These are phyloP conservation scores for Phyllosticta capitalensis DNA, from an alignment of 2,329 filamentous ascomycete species.

Conservation along the genomic window DNA sequence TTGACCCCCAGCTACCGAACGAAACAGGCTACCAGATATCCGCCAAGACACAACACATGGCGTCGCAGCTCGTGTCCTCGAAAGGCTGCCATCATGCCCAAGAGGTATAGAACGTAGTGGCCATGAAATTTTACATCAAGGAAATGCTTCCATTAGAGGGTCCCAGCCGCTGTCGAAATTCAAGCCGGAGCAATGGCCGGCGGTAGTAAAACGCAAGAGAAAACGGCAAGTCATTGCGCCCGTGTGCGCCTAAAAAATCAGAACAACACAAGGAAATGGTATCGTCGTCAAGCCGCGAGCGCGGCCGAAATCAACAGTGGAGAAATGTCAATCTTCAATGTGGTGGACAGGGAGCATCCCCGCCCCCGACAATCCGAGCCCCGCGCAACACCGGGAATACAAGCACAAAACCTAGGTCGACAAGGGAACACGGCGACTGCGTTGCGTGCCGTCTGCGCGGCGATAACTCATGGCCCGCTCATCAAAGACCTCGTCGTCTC, in stretches of 20 bases:
- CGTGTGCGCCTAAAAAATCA: background rate
- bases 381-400: background rate
- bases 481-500: slow-evolving; percentile 32
- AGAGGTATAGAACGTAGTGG: background rate
- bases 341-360: background rate
- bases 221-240: background rate
- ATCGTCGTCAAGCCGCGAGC: slow-evolving; percentile 8
- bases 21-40: slow-evolving; percentile 3
- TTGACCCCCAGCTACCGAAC: slow-evolving; percentile 2
- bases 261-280: slow-evolving; percentile 9
- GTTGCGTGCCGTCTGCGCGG: slow-evolving; percentile 36
- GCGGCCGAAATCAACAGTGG: slow-evolving; percentile 1
- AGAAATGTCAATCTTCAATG: background rate
- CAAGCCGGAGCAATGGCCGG: background rate
- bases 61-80: background rate
- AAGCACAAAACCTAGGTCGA: background rate
- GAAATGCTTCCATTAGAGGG: background rate
- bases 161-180: background rate
- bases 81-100: background rate
- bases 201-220: background rate
- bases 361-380: background rate
- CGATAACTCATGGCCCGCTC: slow-evolving; percentile 36
- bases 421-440: slow-evolving; percentile 26
- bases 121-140: background rate
- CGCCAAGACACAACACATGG: background rate